phyloP scores from a whole-genome alignment of 495 filamentous ascomycete species.

The Xylaria nigripes region DNA sequence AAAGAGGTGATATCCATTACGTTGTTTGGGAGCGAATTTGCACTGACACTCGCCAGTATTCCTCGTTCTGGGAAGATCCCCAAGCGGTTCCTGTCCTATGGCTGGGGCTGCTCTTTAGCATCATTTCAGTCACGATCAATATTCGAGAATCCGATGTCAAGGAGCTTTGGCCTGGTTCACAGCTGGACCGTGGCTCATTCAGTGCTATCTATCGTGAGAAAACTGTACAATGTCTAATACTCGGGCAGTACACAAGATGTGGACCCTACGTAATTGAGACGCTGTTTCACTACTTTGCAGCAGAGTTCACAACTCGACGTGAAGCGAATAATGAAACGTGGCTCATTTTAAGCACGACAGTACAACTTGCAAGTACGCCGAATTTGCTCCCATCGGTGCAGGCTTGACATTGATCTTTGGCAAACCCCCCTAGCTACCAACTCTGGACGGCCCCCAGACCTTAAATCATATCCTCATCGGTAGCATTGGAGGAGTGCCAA shows the following conservation, averaged over 20 bases:
- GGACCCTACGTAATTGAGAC: slow-evolving; percentile 36
- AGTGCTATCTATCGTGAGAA: slow-evolving; percentile 20
- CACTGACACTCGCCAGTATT: slow-evolving; percentile 16
- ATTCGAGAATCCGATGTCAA: slow-evolving; percentile 7
- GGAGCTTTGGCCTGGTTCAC: slow-evolving; percentile 15
- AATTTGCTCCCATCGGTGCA: not conserved
- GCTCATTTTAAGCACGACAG: slow-evolving; percentile 29
- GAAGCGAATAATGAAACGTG: slow-evolving; percentile 34
- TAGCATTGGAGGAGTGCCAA: too few species aligned
- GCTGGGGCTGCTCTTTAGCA: slow-evolving; percentile 26
- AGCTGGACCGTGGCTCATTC: slow-evolving; percentile 15
- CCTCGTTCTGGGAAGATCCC: slow-evolving; percentile 24
- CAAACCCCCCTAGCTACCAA: too few species aligned
- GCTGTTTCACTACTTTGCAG: slow-evolving; percentile 27
- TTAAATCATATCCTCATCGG: too few species aligned
- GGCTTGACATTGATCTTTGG: too few species aligned
- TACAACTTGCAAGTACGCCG: slow-evolving; percentile 25
- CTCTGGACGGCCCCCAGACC: too few species aligned
- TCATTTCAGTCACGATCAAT: slow-evolving; percentile 15
- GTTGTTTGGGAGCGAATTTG: not conserved
- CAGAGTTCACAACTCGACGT: slow-evolving; percentile 27
- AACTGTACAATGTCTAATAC: slow-evolving; percentile 29
- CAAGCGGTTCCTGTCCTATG: slow-evolving; percentile 15
- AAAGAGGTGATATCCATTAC: not conserved
- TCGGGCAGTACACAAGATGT: slow-evolving; percentile 36